Percentiles rank a stretch among this genome's conserved stretches.
Conservation (phyloP, 257 asterid species). For the Plantago major region DNA sequence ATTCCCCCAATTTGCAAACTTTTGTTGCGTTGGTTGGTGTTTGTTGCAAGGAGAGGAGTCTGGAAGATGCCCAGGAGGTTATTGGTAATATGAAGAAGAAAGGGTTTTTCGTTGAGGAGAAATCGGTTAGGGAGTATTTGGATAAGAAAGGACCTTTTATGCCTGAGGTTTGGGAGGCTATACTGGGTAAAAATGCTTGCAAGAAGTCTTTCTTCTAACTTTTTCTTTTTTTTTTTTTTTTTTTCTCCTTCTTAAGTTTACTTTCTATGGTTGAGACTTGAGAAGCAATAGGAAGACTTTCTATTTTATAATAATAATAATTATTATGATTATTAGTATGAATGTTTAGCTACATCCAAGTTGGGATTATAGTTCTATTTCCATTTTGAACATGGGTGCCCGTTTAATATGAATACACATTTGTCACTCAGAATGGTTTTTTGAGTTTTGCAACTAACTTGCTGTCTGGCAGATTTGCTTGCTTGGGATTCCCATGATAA, state of each 20-base stretch:
- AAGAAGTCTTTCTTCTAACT: conserved; percentile 43
- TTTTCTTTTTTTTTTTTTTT: conserved; percentile 3
- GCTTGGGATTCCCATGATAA: too few relatives aligned
- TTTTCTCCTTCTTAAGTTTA: background rate
- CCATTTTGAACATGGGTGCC: too few relatives aligned
- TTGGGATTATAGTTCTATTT: too few relatives aligned
- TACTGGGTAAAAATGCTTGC: conserved; percentile 61
- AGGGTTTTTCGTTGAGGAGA: conserved; percentile 63
- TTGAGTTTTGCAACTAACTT: too few relatives aligned
- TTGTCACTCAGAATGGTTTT: too few relatives aligned
- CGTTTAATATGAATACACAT: too few relatives aligned
- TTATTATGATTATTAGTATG: too few relatives aligned
- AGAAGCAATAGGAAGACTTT: background rate
- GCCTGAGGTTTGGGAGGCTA: conserved; percentile 87
- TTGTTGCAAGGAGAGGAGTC: conserved; percentile 55
- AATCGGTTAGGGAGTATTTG: conserved; percentile 53
- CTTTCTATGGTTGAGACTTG: conserved; percentile 5
- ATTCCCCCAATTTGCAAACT: conserved; percentile 60
- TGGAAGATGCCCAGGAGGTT: conserved; percentile 60
- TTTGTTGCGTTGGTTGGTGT: conserved; percentile 59
- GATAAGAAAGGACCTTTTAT: conserved; percentile 79
- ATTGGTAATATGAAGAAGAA: conserved; percentile 46
- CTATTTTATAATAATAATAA: too few relatives aligned
- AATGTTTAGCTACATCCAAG: too few relatives aligned
- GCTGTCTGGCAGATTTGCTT: too few relatives aligned